A percentile compares a stretch with the other conserved stretches of the same genome.
phyloP scores from a whole-genome alignment of 768 basidiomycete species.

The Xerocomus spinulosus region DNA sequence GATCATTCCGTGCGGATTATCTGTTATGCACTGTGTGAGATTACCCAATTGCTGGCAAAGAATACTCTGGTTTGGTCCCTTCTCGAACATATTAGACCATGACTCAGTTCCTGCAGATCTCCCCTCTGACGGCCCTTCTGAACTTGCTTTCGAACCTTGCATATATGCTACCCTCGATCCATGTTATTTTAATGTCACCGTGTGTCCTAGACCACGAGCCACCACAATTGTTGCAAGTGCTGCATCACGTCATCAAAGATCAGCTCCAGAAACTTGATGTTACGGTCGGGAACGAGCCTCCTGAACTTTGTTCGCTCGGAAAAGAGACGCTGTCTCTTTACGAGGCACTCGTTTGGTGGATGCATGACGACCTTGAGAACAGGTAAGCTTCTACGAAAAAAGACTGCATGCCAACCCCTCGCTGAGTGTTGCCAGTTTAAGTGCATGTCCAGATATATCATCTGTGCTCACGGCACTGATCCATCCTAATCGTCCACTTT shows the following conservation, averaged over 20 bases:
- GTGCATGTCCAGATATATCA: slow-evolving; percentile 34
- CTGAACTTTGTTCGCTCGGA: slow-evolving; percentile 32
- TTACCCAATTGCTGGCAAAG: slow-evolving; percentile 35
- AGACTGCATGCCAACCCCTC: not conserved
- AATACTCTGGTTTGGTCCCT: slow-evolving; percentile 38
- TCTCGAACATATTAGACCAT: not conserved
- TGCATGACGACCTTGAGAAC: slow-evolving; percentile 39
- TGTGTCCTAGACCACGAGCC: slow-evolving; percentile 22
- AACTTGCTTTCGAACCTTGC: slow-evolving; percentile 47
- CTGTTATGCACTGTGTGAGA: slow-evolving; percentile 36
- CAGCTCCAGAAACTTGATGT: slow-evolving; percentile 36
- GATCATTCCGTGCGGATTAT: slow-evolving; percentile 21
- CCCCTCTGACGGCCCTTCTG: slow-evolving; percentile 46
- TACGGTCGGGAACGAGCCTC: slow-evolving; percentile 21
- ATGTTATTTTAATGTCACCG: slow-evolving; percentile 33
- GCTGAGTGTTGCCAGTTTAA: slow-evolving; percentile 30
- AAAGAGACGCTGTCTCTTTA: slow-evolving; percentile 44
- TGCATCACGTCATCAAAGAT: slow-evolving; percentile 41
- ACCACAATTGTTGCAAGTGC: slow-evolving; percentile 34
- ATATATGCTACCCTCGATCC: slow-evolving; percentile 47
- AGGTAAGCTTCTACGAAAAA: slow-evolving; percentile 22
- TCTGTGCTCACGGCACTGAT: slow-evolving; percentile 47
- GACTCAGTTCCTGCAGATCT: slow-evolving; percentile 33
- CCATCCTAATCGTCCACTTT: slow-evolving; percentile 45
- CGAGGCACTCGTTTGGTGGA: slow-evolving; percentile 50